These are phyloP conservation scores for Phytophthora ramorum DNA, from an alignment of 352 stramenopile species.

Conservation along the genomic window DNA sequence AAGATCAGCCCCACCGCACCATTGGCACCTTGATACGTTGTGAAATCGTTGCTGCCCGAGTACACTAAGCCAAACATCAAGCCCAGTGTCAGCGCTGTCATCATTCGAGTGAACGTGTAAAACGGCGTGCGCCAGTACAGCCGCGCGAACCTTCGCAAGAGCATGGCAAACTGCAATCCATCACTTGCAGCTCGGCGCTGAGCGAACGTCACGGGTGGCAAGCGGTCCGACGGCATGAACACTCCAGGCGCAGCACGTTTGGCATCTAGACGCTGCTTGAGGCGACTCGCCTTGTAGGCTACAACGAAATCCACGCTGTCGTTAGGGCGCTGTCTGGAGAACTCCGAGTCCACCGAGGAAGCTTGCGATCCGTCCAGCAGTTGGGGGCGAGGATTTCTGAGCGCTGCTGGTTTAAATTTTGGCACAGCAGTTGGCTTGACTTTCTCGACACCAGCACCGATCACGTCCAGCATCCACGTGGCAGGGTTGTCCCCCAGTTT, in stretches of 20 bases:
- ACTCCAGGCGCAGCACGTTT: slow-evolving; percentile 41
- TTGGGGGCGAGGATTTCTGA: slow-evolving; percentile 14
- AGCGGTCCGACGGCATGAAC: slow-evolving; percentile 39
- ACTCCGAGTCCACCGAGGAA: slow-evolving; percentile 33
- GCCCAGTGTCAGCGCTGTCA: slow-evolving; percentile 44
- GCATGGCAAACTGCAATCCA: slow-evolving; percentile 43
- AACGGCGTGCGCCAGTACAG: slow-evolving; percentile 89
- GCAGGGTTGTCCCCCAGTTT: slow-evolving; percentile 79
- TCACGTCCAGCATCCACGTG: slow-evolving; percentile 88
- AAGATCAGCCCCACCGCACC: slow-evolving; percentile 79
- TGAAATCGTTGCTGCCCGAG: slow-evolving; percentile 44
- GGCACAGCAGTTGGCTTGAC: slow-evolving; percentile 3
- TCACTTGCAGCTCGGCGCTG: slow-evolving; percentile 40
- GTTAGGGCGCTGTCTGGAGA: slow-evolving; percentile 19
- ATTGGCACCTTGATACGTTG: slow-evolving; percentile 50
- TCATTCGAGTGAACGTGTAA: slow-evolving; percentile 76
- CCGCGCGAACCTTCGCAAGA: slow-evolving; percentile 62
- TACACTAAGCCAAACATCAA: slow-evolving; percentile 60
- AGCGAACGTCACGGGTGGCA: slow-evolving; percentile 38
- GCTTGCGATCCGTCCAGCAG: slow-evolving; percentile 25
- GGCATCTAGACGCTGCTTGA: slow-evolving; percentile 40
- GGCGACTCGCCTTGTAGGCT: slow-evolving; percentile 40
- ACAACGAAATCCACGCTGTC: slow-evolving; percentile 41
- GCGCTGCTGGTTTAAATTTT: neutral
- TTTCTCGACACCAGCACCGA: slow-evolving; percentile 57